Evolutionary conservation across 306 rosid species (phyloP).

Genomic region (Hippophae tibetana): DNA sequence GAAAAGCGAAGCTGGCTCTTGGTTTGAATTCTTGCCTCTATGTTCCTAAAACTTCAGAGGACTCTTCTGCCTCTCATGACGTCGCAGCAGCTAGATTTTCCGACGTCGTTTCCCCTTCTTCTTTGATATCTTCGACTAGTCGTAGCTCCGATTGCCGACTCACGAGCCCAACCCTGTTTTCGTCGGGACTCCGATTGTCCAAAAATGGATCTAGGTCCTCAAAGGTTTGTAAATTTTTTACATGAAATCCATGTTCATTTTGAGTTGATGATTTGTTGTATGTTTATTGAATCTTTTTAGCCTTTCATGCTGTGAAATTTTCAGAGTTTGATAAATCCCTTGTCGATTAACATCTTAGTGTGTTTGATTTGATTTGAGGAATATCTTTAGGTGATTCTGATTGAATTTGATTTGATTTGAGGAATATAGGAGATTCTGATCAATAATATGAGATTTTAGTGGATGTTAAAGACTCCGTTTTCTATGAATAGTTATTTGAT

Average conservation of each 20-base stretch:
- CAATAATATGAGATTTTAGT: neutral
- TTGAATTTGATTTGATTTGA: too few relatives aligned
- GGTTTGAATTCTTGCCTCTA: conserved; percentile 48
- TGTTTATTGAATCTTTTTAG: neutral
- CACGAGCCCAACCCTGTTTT: conserved; percentile 46
- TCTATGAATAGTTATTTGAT: neutral
- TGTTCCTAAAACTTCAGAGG: conserved; percentile 41
- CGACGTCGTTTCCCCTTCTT: conserved; percentile 25
- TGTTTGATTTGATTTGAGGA: conserved; percentile 16
- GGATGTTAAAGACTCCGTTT: neutral
- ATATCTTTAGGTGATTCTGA: conserved; percentile 13
- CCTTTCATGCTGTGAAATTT: neutral
- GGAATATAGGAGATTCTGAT: too few relatives aligned
- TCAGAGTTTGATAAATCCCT: too few relatives aligned
- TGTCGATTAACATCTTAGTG: neutral
- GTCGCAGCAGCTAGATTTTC: conserved; percentile 22
- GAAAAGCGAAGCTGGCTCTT: conserved; percentile 66
- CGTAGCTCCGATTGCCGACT: conserved; percentile 28
- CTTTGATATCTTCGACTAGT: conserved; percentile 20
- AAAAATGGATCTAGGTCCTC: conserved; percentile 45
- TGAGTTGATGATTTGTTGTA: neutral
- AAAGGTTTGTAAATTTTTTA: conserved; percentile 34
- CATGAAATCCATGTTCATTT: conserved; percentile 12
- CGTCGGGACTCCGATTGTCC: conserved; percentile 47
- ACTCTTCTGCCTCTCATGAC: conserved; percentile 26